These are phyloP conservation scores for Zygoascus ofunaensis DNA, from an alignment of 805 yeast genomes.

Conservation along the genomic window DNA sequence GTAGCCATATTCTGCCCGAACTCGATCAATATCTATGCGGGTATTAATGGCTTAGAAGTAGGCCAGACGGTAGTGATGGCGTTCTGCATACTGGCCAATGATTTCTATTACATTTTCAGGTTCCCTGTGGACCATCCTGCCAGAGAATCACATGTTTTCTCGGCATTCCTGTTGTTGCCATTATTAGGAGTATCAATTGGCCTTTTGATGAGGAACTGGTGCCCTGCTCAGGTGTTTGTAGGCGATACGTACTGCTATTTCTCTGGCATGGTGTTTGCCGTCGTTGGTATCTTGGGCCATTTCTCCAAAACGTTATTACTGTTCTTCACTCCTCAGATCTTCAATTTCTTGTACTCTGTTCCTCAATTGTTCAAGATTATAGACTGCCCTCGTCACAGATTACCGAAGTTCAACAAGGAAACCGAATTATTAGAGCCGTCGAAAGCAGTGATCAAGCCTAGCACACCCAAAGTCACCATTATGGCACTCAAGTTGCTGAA, in stretches of 20 bases:
- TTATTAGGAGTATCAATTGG: constrained; percentile 78
- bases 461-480: constrained; percentile 16
- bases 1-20: constrained; percentile 92
- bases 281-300: constrained; percentile 92
- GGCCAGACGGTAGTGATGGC: constrained; percentile 86
- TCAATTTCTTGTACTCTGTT: constrained; percentile 81
- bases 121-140: constrained; percentile 44
- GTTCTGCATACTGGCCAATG: constrained; percentile 63
- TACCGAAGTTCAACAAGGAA: constrained; percentile 63
- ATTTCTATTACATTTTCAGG: constrained; percentile 49
- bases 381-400: constrained; percentile 92
- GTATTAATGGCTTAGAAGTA: constrained; percentile 92
- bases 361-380: constrained; percentile 84
- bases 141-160: constrained; percentile 71
- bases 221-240: constrained; percentile 87
- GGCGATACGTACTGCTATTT: constrained; percentile 98
- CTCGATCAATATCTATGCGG: constrained; percentile 91
- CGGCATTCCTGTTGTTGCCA: constrained; percentile 73
- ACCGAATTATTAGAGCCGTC: constrained; percentile 76
- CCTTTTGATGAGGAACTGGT: constrained; percentile 72
- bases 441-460: constrained; percentile 24
- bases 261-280: constrained; percentile 98
- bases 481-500: constrained; percentile 39
- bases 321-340: constrained; percentile 82
- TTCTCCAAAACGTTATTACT: constrained; percentile 85